phyloP scores from a whole-genome alignment of 1,284 basidiomycete genomes.

The Rhodotorula sp. region DNA sequence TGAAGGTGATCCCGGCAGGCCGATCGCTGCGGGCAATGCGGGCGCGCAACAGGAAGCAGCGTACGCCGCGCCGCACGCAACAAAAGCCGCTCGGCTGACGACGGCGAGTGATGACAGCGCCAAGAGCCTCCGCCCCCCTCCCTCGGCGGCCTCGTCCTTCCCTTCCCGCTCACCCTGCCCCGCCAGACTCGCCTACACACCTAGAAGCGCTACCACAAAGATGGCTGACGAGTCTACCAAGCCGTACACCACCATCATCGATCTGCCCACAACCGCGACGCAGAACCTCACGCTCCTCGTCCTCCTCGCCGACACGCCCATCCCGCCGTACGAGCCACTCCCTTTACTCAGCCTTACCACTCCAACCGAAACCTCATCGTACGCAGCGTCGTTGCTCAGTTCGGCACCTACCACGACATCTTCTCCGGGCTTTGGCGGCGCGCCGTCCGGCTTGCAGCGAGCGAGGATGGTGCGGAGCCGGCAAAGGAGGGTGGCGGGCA shows the following conservation, averaged over 20 bases:
- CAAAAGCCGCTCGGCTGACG: neutral
- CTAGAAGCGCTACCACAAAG: too few species aligned
- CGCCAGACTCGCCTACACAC: neutral
- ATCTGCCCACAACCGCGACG: constrained; percentile 11
- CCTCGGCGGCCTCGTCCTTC: neutral
- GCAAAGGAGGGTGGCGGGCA: constrained; percentile 31
- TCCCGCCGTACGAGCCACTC: constrained; percentile 17
- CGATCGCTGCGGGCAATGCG: too few species aligned
- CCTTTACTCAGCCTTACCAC: neutral
- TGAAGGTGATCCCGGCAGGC: too few species aligned
- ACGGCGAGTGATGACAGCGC: neutral
- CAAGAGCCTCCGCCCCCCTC: neutral
- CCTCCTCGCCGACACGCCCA: constrained; percentile 44
- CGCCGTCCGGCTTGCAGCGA: constrained; percentile 43
- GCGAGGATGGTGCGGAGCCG: neutral
- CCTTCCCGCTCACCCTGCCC: neutral
- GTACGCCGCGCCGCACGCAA: too few species aligned
- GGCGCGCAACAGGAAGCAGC: too few species aligned
- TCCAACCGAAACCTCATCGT: neutral
- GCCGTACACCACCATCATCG: neutral
- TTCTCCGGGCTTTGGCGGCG: constrained; percentile 52
- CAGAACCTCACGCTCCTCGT: constrained; percentile 33
- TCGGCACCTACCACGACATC: constrained; percentile 54
- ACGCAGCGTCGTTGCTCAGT: constrained; percentile 47
- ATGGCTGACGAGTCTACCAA: too few species aligned